Percentiles rank a stretch among this genome's conserved stretches.
Evolutionary conservation across 2,329 filamentous ascomycete genomes (phyloP).

Genomic region (Hypoxylon sp.): DNA sequence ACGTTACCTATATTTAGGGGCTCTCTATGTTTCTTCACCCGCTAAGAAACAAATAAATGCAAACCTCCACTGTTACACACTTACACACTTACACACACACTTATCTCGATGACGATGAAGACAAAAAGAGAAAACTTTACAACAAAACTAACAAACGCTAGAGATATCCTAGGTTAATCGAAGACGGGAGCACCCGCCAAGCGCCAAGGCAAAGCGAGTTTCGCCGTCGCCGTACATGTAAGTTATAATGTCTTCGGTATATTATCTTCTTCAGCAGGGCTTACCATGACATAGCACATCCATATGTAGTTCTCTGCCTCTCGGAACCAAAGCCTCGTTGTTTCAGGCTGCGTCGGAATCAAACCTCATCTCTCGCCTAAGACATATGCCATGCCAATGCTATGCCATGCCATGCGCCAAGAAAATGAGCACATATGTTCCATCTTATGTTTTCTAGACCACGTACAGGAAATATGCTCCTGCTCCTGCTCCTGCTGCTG

Average conservation of each 20-base stretch:
- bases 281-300: no score
- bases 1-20: not conserved
- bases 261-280: no score
- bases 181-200: slow-evolving; percentile 3
- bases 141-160: not conserved
- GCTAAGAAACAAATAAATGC: no score
- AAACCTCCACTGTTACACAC: no score
- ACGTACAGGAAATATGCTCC: slow-evolving; percentile 2
- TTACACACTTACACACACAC: no score
- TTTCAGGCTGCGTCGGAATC: slow-evolving; percentile 11
- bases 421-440: no score
- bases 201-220: slow-evolving; percentile 11
- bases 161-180: slow-evolving; percentile 1
- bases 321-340: slow-evolving; percentile 13
- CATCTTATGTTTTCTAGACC: slow-evolving; percentile 1
- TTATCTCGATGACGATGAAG: no score
- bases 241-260: not conserved
- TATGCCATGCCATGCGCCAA: no score
- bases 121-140: not conserved
- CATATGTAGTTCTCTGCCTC: no score
- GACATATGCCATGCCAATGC: slow-evolving; percentile 1
- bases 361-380: slow-evolving; percentile 16
- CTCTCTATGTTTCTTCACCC: no score
- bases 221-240: slow-evolving; percentile 8
- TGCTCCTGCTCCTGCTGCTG: not conserved